Conservation (phyloP, 345 rosid genomes). For the Noccaea bulbosa region DNA sequence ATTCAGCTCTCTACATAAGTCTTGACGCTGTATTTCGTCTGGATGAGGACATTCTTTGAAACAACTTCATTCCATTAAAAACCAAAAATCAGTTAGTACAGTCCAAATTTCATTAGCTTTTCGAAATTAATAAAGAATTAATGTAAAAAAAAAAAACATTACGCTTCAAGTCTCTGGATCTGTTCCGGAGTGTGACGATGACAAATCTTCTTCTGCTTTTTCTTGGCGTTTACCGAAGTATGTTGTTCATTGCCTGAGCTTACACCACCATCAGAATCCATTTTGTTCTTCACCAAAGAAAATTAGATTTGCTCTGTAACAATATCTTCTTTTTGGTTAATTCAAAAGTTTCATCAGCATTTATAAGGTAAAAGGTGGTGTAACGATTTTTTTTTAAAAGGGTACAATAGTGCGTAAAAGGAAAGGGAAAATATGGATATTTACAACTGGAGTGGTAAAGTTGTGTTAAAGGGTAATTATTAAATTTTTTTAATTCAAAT, state of each 20-base stretch:
- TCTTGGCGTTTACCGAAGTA: constrained; percentile 22
- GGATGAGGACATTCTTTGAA: constrained; percentile 76
- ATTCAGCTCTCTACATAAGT: constrained; percentile 54
- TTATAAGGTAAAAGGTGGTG: constrained; percentile 15
- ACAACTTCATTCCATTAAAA: constrained; percentile 43
- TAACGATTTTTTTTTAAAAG: neutral
- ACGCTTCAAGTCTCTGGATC: constrained; percentile 63
- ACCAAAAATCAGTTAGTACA: neutral
- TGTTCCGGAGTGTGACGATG: constrained; percentile 65
- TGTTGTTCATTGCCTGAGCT: constrained; percentile 51
- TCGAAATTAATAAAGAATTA: neutral
- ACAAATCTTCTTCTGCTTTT: constrained; percentile 32
- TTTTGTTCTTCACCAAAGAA: constrained; percentile 9
- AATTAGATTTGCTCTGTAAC: neutral
- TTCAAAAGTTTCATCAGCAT: constrained; percentile 2
- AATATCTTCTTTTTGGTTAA: constrained; percentile 1
- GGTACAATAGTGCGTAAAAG: neutral
- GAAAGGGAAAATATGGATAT: neutral
- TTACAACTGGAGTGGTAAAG: neutral
- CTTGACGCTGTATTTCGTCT: constrained; percentile 56
- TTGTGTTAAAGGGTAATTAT: neutral
- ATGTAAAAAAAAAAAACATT: neutral
- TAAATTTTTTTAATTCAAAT: neutral
- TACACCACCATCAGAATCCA: constrained; percentile 36
- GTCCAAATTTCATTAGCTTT: neutral